These are phyloP conservation scores for Beauveria scarabaeidicola DNA, from an alignment of 2,329 filamentous ascomycete genomes.

Conservation along the genomic window DNA sequence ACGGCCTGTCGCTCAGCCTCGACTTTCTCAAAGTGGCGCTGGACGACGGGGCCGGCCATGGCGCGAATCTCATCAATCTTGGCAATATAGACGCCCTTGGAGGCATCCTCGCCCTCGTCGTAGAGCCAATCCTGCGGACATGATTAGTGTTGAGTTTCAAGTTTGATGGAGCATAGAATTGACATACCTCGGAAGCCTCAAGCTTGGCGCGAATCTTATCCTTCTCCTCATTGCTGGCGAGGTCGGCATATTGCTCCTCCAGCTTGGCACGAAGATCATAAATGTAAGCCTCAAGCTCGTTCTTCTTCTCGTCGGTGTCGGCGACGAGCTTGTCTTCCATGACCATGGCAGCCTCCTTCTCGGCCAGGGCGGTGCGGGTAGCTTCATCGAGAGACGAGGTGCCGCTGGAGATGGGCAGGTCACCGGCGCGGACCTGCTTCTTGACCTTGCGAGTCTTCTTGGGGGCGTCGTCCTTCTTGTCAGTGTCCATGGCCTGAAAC, in stretches of 20 bases:
- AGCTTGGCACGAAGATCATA: constrained; percentile 96
- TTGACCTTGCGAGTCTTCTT: constrained; percentile 97
- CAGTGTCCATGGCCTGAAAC: constrained; percentile 73
- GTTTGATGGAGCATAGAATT: neutral
- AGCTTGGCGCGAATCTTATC: constrained; percentile 75
- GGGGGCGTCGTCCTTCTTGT: constrained; percentile 56
- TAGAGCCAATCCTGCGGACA: constrained; percentile 86
- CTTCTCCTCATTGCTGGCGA: constrained; percentile 90
- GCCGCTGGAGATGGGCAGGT: constrained; percentile 76
- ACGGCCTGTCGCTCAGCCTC: constrained; percentile 75
- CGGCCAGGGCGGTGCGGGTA: constrained; percentile 57
- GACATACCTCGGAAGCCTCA: constrained; percentile 72
- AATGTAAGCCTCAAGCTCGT: constrained; percentile 95
- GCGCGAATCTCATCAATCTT: constrained; percentile 95
- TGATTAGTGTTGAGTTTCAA: neutral
- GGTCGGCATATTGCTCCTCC: constrained; percentile 81
- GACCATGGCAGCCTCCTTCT: constrained; percentile 85
- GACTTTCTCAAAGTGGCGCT: constrained; percentile 91
- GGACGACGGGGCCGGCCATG: constrained; percentile 81
- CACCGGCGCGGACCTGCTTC: constrained; percentile 98
- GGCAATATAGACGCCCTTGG: constrained; percentile 85
- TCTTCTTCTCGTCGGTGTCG: constrained; percentile 99
- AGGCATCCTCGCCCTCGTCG: constrained; percentile 89
- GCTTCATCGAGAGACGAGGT: constrained; percentile 69
- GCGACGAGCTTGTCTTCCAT: constrained; percentile 98